Base-by-base conservation (phyloP, 116 monocot species). In the Papilionanthe hybrid region DNA sequence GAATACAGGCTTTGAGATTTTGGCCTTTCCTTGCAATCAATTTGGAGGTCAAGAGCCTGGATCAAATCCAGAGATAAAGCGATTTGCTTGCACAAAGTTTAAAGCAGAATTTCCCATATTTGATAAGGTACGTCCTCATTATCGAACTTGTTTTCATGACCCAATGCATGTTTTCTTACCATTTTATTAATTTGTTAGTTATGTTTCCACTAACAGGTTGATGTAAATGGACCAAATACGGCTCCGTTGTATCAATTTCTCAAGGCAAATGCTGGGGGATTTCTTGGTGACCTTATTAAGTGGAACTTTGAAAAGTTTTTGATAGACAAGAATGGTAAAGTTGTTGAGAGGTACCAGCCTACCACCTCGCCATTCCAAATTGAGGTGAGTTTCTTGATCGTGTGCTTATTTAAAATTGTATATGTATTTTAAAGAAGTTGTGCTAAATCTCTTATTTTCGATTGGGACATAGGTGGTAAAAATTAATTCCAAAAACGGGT, bases 241-340 rank as follows among this genome's bases (percentile, higher is more conserved):
- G 95, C 95, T 79, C 95, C 98, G 23, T 56, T 95, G 56, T 99
- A 99, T 84, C 83, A 90, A 41, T 99, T 90, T 86, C 86, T 99
- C 12, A 99, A 99, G 78, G 87, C 94, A 11, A 93, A 81, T 88
- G 93, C 93, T 79, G 95, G 95, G 72, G 98, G 93, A 79, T 99
- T 99, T 82, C 87, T 94, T 30, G 91, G 98, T 78, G 93, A 94
- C 83, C 73, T 99, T 58, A 79, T 99, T 30, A 99, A 99, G 79
- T 99, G 98, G 95, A 99, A 99, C 79, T 99, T 99, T 74, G 98
- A 99, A 85, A 99, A 99, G 82, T 94, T 99, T 56, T 86, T 99
- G 85, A 79, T 99, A 66, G 89, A 99, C 81, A 99, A 99, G 72
- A 91, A 91, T 77, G 98, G 98, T 1, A 99, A 94, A 80, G 93